Evolutionary conservation across 257 asterid genomes (phyloP), one percentile per base, ranked within the genome.

Genomic region (Lantana camara): DNA sequence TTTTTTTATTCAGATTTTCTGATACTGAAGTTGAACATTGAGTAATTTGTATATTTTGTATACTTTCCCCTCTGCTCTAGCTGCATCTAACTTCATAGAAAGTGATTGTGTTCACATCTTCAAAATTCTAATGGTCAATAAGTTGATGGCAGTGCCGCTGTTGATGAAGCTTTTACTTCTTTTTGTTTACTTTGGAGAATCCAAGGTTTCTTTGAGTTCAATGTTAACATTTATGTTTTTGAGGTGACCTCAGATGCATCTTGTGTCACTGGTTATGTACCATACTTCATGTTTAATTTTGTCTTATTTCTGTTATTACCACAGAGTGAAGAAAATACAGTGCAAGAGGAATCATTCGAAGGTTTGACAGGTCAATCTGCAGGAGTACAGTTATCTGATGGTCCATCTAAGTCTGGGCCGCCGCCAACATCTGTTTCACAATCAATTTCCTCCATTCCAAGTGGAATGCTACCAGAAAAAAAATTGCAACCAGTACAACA

Each of bases 291-390:
- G 16, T 27, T 47, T 38, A 27, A 46, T 40, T 59, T 67, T 58
- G 41, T 62, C 58, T 61, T 67, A 3, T 40, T 49, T 19, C 54
- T 56, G 3, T 45, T 55, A 48, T 56, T 41, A 56, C 66, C 41
- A 57, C 74, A 90, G 97, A 87, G 74, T 74, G 79, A 78, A 52
- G 82, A 55, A 48, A 65, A 62, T 61, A 22, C 51, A 16, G 54
- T 64, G 45, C 70, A 60, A 13, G 57, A 56, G 37, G 76, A 65
- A 68, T 71, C 77, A 23, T 51, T 45, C 53, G 71, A 60, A 66
- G 60, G 20, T 61, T 48, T 17, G 34, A 53, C 71, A 35, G 75
- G 72, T 66, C 65, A 61, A 51, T 47, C 76, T 76, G 68, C 64
- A 51, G 67, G 66, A 67, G 60, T 30, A 59, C 73, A 23, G n/a